Conservation (phyloP, 106 monocot genomes). For the Amphibolis antarctica region DNA sequence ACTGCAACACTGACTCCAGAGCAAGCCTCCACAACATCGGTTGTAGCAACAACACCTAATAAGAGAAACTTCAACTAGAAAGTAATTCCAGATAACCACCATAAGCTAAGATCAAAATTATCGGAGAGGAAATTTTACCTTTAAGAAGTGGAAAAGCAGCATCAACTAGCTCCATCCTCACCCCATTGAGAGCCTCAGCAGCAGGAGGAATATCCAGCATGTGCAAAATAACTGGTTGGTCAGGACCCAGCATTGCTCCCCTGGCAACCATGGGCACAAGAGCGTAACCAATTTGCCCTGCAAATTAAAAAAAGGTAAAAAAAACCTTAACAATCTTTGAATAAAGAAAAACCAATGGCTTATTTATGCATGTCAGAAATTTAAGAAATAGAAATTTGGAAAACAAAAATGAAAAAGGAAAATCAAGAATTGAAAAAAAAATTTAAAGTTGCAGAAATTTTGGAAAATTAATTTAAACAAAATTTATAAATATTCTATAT, state of each 20-base stretch:
- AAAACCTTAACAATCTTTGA: neutral
- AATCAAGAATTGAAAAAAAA: no score
- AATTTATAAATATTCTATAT: no score
- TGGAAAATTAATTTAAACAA: no score
- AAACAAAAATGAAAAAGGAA: no score
- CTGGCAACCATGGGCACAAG: slow-evolving; percentile 90
- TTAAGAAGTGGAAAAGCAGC: slow-evolving; percentile 92
- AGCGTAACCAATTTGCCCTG: slow-evolving; percentile 95
- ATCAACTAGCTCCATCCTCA: slow-evolving; percentile 90
- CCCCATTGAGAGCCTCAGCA: slow-evolving; percentile 75
- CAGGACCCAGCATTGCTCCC: slow-evolving; percentile 71
- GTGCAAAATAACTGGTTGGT: slow-evolving; percentile 81
- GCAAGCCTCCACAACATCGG: slow-evolving; percentile 76
- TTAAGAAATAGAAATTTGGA: no score
- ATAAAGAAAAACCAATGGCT: neutral
- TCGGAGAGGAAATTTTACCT: slow-evolving; percentile 18
- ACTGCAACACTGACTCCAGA: slow-evolving; percentile 72
- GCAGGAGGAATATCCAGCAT: slow-evolving; percentile 86
- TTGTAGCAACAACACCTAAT: slow-evolving; percentile 76
- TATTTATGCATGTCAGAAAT: no score
- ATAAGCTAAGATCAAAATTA: neutral
- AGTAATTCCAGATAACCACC: neutral
- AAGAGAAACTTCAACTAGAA: neutral
- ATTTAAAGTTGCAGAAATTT: no score
- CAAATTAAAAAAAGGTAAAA: neutral